Base-by-base conservation (phyloP, 148 eudicot species). In the Salicornia ramosissima region DNA sequence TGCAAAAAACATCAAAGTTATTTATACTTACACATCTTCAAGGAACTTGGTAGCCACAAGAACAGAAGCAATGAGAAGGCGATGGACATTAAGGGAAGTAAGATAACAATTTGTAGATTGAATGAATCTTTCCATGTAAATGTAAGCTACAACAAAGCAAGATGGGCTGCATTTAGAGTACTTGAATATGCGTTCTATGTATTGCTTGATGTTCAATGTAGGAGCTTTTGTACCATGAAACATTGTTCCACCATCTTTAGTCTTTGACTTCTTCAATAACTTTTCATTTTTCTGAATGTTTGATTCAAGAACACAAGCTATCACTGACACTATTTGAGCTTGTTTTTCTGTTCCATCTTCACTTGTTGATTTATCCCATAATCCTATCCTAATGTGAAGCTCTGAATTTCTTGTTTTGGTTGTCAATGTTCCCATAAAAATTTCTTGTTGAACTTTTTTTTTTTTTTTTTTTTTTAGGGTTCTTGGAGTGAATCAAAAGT, bases 221-320 rank as follows among this genome's bases (percentile, higher is more conserved):
- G 86, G 85, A 55, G 82, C 79, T 52, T 69, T 75, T 1, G 81
- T 67, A n/a, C 89, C 83, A 73, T 86, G 87, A 26, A 83, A 86
- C 43, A 81, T 45, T 4, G 83, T 86, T 3, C 72, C 56, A 6
- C 34, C 36, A 11, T 74, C 78, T 67, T 64, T 86, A 21, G 19
- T 56, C 46, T 61, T 67, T 39, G 76, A 74, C 36, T 53, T 71
- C 75, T 75, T 73, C 4, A 74, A 36, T 30, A 74, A 47, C 46
- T 76, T 86, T 10, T 81, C 85, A 65, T 80, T 86, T 69, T 21
- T 79, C 5, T 65, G 77, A 69, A 83, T 73, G 30, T 59, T 67
- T 69, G 64, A 77, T 60, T 83, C 86, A 24, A 86, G 66, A 30
- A 77, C 61, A 15, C 69, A 62, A 39, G 82, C 72, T 4, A 86